These are phyloP conservation scores for Lyophyllum decastes DNA, from an alignment of 768 basidiomycete genomes.

Conservation along the genomic window DNA sequence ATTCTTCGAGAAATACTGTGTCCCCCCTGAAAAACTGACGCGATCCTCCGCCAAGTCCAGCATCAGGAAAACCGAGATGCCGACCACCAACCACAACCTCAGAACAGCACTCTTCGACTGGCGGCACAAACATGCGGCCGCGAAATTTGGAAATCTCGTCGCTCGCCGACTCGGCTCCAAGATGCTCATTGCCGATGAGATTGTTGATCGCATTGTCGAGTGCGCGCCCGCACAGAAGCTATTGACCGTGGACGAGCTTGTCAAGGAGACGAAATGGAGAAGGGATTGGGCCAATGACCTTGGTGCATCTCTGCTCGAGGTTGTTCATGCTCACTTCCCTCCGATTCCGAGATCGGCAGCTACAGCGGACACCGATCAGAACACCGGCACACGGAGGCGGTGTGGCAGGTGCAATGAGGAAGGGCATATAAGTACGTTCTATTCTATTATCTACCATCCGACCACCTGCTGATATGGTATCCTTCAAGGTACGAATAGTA, in stretches of 20 bases:
- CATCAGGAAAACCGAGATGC: background rate
- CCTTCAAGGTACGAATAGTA: background rate
- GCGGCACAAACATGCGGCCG: background rate
- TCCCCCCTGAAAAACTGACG: background rate
- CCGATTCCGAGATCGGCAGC: no score
- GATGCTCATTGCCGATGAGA: background rate
- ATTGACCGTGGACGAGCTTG: background rate
- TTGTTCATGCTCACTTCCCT: background rate
- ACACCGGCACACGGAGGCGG: no score
- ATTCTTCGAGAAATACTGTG: constrained; percentile 1
- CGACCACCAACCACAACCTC: background rate
- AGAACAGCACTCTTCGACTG: background rate
- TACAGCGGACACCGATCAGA: no score
- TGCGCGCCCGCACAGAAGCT: background rate
- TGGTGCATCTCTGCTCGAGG: background rate
- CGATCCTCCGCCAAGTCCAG: background rate
- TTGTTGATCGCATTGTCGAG: background rate
- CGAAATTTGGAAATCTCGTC: background rate
- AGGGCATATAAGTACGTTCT: background rate
- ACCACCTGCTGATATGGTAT: no score
- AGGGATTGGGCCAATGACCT: background rate
- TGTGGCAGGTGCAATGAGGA: background rate
- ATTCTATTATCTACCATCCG: background rate
- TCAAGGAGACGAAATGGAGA: no score
- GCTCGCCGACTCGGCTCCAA: background rate